These are phyloP conservation scores for Balakata baccata DNA, from an alignment of 345 rosid genomes.

Conservation along the genomic window DNA sequence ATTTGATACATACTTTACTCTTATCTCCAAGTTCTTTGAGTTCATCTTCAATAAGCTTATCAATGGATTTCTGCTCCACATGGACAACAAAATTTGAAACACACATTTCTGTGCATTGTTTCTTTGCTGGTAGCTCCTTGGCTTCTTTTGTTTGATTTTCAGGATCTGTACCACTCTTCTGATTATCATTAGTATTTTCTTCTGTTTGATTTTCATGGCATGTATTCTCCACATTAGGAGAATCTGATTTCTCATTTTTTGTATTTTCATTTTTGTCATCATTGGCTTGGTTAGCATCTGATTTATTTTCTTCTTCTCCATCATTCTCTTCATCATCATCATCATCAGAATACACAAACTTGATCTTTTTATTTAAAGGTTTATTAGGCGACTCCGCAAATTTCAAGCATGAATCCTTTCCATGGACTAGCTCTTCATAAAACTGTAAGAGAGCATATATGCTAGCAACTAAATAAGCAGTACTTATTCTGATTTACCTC, in stretches of 20 bases:
- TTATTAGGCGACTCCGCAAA: slow-evolving; percentile 40
- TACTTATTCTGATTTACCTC: background rate
- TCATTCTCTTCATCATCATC: slow-evolving; percentile 28
- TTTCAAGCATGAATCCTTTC: slow-evolving; percentile 38
- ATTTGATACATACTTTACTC: slow-evolving; percentile 56
- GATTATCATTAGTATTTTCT: slow-evolving; percentile 25
- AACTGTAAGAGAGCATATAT: slow-evolving; percentile 43
- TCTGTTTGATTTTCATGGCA: slow-evolving; percentile 27
- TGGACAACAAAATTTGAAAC: slow-evolving; percentile 28
- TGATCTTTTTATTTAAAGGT: slow-evolving; percentile 74
- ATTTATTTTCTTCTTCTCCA: slow-evolving; percentile 29
- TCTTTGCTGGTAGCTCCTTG: slow-evolving; percentile 63
- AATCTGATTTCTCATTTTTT: slow-evolving; percentile 30
- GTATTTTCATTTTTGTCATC: slow-evolving; percentile 18
- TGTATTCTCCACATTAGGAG: slow-evolving; percentile 22
- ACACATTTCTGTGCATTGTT: slow-evolving; percentile 50
- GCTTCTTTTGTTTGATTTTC: slow-evolving; percentile 35
- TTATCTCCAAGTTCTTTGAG: slow-evolving; percentile 87
- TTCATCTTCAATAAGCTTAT: slow-evolving; percentile 90
- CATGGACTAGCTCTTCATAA: slow-evolving; percentile 70
- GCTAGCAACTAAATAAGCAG: background rate
- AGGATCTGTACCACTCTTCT: slow-evolving; percentile 28
- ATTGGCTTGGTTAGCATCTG: slow-evolving; percentile 19
- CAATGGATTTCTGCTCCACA: slow-evolving; percentile 66
- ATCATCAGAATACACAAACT: slow-evolving; percentile 58